phyloP scores from a whole-genome alignment of 768 basidiomycete genomes.

The Kockovaella imperatae region DNA sequence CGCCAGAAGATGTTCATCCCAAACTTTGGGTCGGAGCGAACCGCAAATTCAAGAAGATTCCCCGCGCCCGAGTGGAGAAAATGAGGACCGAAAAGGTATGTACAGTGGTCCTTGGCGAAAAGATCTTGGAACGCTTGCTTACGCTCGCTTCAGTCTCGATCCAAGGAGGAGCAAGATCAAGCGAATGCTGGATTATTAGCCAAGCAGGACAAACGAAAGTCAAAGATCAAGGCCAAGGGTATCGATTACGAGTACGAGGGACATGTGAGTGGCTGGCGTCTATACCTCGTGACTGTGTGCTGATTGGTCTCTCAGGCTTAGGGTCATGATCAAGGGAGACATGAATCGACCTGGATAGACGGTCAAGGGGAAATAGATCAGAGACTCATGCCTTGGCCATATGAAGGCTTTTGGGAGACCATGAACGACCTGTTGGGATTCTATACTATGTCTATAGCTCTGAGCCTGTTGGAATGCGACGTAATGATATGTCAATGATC shows the following conservation, averaged over 20 bases:
- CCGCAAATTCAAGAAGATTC: constrained; percentile 75
- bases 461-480: no score
- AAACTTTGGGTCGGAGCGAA: constrained; percentile 97
- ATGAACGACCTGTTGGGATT: no score
- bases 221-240: constrained; percentile 68
- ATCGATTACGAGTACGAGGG: constrained; percentile 81
- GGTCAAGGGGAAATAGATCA: no score
- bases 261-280: constrained; percentile 57
- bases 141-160: constrained; percentile 55
- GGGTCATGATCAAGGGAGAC: neutral
- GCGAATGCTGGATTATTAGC: constrained; percentile 63
- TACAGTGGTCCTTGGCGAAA: neutral
- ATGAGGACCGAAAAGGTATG: constrained; percentile 73
- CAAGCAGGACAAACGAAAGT: constrained; percentile 68
- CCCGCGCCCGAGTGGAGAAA: constrained; percentile 62
- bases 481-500: no score
- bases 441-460: no score
- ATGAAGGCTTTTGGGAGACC: no score
- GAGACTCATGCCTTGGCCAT: no score
- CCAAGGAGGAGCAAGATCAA: constrained; percentile 59
- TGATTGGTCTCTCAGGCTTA: constrained; percentile 1
- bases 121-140: neutral
- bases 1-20: constrained; percentile 82
- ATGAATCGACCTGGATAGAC: no score
- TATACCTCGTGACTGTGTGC: neutral